Base-by-base conservation (phyloP, 2,329 filamentous ascomycete species). In the Colletotrichum caudatum region DNA sequence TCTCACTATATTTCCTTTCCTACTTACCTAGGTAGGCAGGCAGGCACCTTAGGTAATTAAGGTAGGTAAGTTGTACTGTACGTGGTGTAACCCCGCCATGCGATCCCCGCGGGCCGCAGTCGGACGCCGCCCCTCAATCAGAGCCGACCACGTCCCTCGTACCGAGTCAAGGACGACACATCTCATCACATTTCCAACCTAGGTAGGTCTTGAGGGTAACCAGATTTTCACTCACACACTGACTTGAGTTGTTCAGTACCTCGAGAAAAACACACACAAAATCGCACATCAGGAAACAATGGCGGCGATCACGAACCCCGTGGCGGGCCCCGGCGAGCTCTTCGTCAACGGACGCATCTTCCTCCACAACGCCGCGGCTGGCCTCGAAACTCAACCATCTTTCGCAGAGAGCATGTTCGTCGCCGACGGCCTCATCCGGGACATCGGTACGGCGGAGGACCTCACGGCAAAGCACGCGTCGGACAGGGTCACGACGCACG, bases 331-430 rank as follows among this genome's bases (percentile, higher is more conserved):
- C 12, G 65, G 59, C 7, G 59, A 74, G 12, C 67, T 74, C 48
- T 74, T 73, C 70, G 58, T 68, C 67, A 74, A 74, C 59, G 74
- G 72, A 20, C 69, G 66, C 66, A 73, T 74, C 57, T 72, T 72
- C 33, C 66, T 74, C 20, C 69, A 69, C 64, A 71, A 63, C 29
- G 64, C 72, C 50, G 46, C 65, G 5, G 48, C 58, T 29, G 63
- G 70, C 41, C 72, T 74, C 14, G 61, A 65, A 1, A 73, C 60
- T 18, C 58, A 73, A 35, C 72, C 74, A 16, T 61, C 73, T 35
- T 74, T 74, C 51, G 72, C 72, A 7, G 74, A 74, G 66, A 57
- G 56, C 8, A 74, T 74, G 72, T 65, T 74, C 29, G 69, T 74
- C 51, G 69, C 66, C 23, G 51, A 71, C 46, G 74, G 74, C 35